A percentile compares a stretch with the other conserved stretches of the same genome.
These are phyloP conservation scores for Candida schatavii DNA, from an alignment of 805 yeast genomes.

Conservation along the genomic window DNA sequence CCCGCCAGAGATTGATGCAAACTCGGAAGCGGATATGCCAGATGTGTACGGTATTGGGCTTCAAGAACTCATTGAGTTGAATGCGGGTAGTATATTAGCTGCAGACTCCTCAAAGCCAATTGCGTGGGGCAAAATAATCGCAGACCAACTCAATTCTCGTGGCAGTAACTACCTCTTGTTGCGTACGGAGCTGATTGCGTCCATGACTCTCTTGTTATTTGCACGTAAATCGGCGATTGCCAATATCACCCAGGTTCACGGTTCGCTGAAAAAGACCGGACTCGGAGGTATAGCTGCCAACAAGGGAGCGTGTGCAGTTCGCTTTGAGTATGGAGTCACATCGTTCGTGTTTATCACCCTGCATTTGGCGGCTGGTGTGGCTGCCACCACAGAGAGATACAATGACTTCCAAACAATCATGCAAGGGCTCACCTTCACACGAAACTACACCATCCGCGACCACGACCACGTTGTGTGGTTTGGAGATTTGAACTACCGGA, in stretches of 20 bases:
- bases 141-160: slow-evolving; percentile 54
- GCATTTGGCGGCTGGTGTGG: slow-evolving; percentile 91
- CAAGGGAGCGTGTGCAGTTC: slow-evolving; percentile 93
- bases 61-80: slow-evolving; percentile 91
- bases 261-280: slow-evolving; percentile 94
- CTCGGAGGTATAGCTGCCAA: slow-evolving; percentile 96
- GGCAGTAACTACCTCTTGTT: slow-evolving; percentile 47
- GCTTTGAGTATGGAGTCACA: slow-evolving; percentile 79
- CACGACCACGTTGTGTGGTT: slow-evolving; percentile 86
- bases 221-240: slow-evolving; percentile 39
- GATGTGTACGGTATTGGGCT: slow-evolving; percentile 87
- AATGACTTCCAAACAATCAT: slow-evolving; percentile 76
- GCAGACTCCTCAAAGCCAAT: slow-evolving; percentile 77
- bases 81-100: slow-evolving; percentile 84
- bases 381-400: slow-evolving; percentile 78
- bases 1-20: slow-evolving; percentile 55
- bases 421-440: slow-evolving; percentile 72
- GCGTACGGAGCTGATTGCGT: slow-evolving; percentile 74
- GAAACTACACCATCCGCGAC: slow-evolving; percentile 69
- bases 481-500: slow-evolving; percentile 91
- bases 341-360: slow-evolving; percentile 83
- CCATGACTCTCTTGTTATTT: slow-evolving; percentile 62
- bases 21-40: slow-evolving; percentile 45
- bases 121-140: slow-evolving; percentile 75
- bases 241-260: slow-evolving; percentile 77